Percentiles rank a stretch among this genome's conserved stretches.
Conservation (phyloP, 192 early-diverging fungal species). For the Podila verticillata region DNA sequence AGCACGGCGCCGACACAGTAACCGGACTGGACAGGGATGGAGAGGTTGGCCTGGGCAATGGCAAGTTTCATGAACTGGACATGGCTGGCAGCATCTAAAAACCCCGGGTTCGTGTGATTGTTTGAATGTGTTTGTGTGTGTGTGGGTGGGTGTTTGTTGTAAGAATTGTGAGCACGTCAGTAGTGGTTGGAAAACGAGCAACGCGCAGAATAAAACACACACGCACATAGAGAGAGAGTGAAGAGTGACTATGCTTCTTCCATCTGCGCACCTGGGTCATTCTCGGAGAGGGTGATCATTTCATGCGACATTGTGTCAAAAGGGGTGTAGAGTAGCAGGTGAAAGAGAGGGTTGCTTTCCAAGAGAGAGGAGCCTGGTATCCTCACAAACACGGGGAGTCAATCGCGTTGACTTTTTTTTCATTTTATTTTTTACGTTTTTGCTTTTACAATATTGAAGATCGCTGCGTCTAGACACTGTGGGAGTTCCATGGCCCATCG, state of each 20-base stretch:
- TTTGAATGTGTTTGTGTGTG: neutral
- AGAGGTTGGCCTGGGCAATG: slow-evolving; percentile 84
- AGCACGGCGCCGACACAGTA: slow-evolving; percentile 96
- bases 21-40: slow-evolving; percentile 79
- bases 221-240: neutral
- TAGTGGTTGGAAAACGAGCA: too few species aligned
- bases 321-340: neutral
- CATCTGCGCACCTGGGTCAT: neutral
- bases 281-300: neutral
- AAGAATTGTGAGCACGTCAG: too few species aligned
- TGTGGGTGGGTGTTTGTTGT: too few species aligned
- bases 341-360: neutral
- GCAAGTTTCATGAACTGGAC: slow-evolving; percentile 81
- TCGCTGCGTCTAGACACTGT: too few species aligned
- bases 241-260: slow-evolving; percentile 54
- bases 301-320: neutral
- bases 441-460: neutral
- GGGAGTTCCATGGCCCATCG: too few species aligned
- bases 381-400: neutral
- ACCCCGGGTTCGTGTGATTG: neutral
- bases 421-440: neutral
- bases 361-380: neutral
- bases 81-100: slow-evolving; percentile 58
- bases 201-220: too few species aligned
- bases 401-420: too few species aligned